phyloP scores from a whole-genome alignment of 371 early-diverging fungal species.

The Mortierella sp. region DNA sequence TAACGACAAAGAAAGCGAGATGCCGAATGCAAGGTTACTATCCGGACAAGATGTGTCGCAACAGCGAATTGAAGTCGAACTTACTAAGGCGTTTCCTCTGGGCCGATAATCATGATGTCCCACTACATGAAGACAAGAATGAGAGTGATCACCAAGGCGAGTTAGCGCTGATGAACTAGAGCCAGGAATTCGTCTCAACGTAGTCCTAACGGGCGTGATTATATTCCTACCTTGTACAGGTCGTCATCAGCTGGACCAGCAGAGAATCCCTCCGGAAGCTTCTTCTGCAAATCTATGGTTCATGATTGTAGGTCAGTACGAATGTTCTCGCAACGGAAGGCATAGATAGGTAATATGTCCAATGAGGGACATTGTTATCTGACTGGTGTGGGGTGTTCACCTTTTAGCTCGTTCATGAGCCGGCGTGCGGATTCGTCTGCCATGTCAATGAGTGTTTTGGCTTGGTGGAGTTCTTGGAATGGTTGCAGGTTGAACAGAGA shows the following conservation, averaged over 20 bases:
- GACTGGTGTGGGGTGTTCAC: no score
- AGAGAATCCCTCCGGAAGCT: constrained; percentile 85
- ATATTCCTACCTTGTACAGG: constrained; percentile 71
- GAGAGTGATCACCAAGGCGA: no score
- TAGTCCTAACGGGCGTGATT: background rate
- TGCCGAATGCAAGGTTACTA: background rate
- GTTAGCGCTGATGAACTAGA: background rate
- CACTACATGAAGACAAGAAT: constrained; percentile 55
- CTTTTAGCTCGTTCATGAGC: background rate
- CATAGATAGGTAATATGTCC: no score
- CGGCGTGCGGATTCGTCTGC: background rate
- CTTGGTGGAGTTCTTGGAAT: background rate
- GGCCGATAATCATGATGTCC: constrained; percentile 93
- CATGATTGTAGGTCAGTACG: background rate
- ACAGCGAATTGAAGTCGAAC: constrained; percentile 1
- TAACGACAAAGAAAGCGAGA: constrained; percentile 7
- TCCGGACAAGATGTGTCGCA: background rate
- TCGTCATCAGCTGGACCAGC: constrained; percentile 80
- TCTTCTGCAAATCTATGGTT: constrained; percentile 69
- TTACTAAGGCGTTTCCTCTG: constrained; percentile 89
- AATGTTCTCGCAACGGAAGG: no score
- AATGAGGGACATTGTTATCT: no score
- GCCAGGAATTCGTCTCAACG: background rate
- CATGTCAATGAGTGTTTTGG: background rate
- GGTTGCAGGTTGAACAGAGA: no score